These are phyloP conservation scores for Phytophthora quininea DNA, from an alignment of 352 stramenopile species.

Conservation along the genomic window DNA sequence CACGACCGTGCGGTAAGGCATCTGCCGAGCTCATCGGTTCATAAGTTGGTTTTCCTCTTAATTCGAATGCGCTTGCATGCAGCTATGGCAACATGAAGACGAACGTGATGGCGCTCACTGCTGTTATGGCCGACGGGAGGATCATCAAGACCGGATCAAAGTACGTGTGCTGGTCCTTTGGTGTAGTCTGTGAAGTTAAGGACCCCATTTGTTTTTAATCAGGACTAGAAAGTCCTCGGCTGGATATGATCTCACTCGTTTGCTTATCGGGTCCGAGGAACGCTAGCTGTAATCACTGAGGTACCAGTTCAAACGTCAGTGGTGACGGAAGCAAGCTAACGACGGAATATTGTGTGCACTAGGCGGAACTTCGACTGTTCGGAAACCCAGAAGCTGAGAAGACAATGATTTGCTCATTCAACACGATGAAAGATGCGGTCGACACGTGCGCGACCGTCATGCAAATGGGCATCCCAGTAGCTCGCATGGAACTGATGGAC, in stretches of 20 bases:
- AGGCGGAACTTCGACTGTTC: constrained; percentile 92
- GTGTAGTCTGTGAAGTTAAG: too few relatives aligned
- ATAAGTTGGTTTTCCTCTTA: not conserved
- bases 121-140: constrained; percentile 89
- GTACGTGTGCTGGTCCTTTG: constrained; percentile 20
- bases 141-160: constrained; percentile 90
- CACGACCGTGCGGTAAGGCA: constrained; percentile 53
- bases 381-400: constrained; percentile 89
- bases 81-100: constrained; percentile 97
- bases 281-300: constrained; percentile 96
- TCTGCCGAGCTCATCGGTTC: not conserved
- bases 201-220: too few relatives aligned
- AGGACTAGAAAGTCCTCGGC: constrained; percentile 95
- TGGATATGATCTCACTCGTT: constrained; percentile 94
- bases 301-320: constrained; percentile 11
- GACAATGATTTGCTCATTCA: constrained; percentile 93
- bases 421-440: constrained; percentile 82
- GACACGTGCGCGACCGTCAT: constrained; percentile 79
- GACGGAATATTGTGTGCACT: not conserved
- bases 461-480: constrained; percentile 88
- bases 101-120: constrained; percentile 93
- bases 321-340: not conserved
- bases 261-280: constrained; percentile 96
- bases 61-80: not conserved
- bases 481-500: constrained; percentile 88